Evolutionary conservation across 768 basidiomycete genomes (phyloP).

Genomic region (Suillus fuscotomentosus): DNA sequence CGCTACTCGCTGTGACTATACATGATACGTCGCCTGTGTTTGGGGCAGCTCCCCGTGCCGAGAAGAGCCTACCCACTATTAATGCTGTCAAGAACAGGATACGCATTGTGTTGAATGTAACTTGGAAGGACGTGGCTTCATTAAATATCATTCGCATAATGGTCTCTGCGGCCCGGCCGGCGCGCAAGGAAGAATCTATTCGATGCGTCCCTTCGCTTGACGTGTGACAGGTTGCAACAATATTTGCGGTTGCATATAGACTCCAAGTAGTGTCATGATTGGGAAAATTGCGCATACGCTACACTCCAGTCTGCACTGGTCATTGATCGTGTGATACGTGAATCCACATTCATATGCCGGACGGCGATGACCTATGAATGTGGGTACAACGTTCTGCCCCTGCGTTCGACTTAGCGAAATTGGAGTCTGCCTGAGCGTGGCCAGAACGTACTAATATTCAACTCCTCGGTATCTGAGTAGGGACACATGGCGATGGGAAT

Average conservation of each 20-base stretch:
- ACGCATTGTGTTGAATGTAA: not conserved
- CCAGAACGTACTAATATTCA: not conserved
- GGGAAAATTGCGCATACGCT: not conserved
- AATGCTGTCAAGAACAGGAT: not conserved
- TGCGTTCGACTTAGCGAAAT: not conserved
- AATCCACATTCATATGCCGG: too few relatives aligned
- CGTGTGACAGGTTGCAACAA: not conserved
- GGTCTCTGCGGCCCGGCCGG: not conserved
- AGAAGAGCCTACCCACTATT: not conserved
- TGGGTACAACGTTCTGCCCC: not conserved
- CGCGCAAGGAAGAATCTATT: not conserved
- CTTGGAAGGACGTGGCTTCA: not conserved
- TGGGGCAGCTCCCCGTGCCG: not conserved
- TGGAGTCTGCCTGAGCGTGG: not conserved
- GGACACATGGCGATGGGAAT: not conserved
- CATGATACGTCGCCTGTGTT: slow-evolving; percentile 27
- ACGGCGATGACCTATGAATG: not conserved
- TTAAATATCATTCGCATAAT: not conserved
- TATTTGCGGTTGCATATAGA: not conserved
- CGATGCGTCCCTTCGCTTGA: too few relatives aligned
- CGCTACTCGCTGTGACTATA: slow-evolving; percentile 42
- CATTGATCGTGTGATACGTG: not conserved
- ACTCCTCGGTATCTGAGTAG: not conserved
- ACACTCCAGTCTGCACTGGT: not conserved
- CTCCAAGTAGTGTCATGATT: not conserved